phyloP scores from a whole-genome alignment of 2,329 filamentous ascomycete genomes.

The Rugonectria rugulosa region DNA sequence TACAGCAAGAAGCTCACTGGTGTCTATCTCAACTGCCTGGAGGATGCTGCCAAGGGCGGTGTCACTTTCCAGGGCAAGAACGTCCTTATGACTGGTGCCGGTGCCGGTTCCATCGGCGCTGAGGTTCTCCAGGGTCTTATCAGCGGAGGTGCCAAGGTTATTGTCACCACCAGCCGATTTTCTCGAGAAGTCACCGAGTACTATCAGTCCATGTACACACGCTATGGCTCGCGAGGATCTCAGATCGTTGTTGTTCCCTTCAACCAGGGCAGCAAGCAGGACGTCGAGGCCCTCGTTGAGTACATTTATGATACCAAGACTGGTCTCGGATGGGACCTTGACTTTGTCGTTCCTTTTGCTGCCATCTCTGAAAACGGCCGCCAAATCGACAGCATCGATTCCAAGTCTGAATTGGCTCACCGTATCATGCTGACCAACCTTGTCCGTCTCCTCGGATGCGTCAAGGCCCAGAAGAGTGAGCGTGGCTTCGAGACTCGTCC shows the following conservation, averaged over 20 bases:
- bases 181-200: slow-evolving; percentile 98
- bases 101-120: slow-evolving; percentile 96
- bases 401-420: slow-evolving; percentile 96
- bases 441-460: slow-evolving; percentile 84
- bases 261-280: slow-evolving; percentile 98
- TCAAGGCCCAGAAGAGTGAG: slow-evolving; percentile 90
- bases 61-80: slow-evolving; percentile 95
- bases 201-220: slow-evolving; percentile 98
- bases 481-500: slow-evolving; percentile 93
- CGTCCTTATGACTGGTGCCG: slow-evolving; percentile 96
- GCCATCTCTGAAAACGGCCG: slow-evolving; percentile 98
- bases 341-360: slow-evolving; percentile 94
- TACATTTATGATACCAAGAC: slow-evolving; percentile 98
- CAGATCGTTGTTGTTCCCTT: slow-evolving; percentile 98
- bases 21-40: slow-evolving; percentile 89
- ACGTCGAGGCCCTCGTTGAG: slow-evolving; percentile 90
- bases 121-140: slow-evolving; percentile 96
- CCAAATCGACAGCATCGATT: slow-evolving; percentile 96
- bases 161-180: slow-evolving; percentile 96
- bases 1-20: slow-evolving; percentile 99
- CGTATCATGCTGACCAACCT: slow-evolving; percentile 99
- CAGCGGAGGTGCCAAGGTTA: slow-evolving; percentile 94
- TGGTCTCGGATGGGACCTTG: slow-evolving; percentile 97
- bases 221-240: slow-evolving; percentile 90
- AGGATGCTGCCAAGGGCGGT: slow-evolving; percentile 85